A percentile compares a stretch with the other conserved stretches of the same genome.
These are phyloP conservation scores for Osmozyma mogii DNA, from an alignment of 805 yeast species.

Conservation along the genomic window DNA sequence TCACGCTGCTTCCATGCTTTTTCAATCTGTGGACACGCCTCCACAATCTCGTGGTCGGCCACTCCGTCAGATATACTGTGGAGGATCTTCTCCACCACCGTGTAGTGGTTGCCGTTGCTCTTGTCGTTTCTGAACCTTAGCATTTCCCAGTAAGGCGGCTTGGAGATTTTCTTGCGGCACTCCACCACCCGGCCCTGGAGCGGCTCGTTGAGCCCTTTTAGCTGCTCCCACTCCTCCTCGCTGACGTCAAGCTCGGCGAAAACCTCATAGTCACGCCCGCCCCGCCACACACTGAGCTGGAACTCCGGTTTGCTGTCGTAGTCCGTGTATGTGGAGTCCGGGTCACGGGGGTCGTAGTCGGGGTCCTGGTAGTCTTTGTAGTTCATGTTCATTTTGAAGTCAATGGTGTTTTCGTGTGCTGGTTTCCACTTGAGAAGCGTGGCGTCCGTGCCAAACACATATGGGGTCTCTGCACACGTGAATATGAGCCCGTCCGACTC, in stretches of 20 bases:
- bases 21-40: constrained; percentile 48
- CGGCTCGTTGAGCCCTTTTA: constrained; percentile 68
- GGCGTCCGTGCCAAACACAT: constrained; percentile 81
- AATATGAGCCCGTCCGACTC: constrained; percentile 90
- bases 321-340: constrained; percentile 64
- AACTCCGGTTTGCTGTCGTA: constrained; percentile 70
- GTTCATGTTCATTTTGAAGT: constrained; percentile 62
- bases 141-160: constrained; percentile 66
- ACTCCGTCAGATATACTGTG: constrained; percentile 85
- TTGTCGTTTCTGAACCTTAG: constrained; percentile 92
- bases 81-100: constrained; percentile 75
- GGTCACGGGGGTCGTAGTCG: constrained; percentile 58
- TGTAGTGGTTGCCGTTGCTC: constrained; percentile 73
- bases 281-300: constrained; percentile 72
- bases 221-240: constrained; percentile 73
- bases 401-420: constrained; percentile 89
- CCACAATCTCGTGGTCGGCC: constrained; percentile 63
- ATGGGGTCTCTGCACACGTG: constrained; percentile 85
- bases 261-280: constrained; percentile 50
- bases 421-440: constrained; percentile 95
- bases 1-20: constrained; percentile 57
- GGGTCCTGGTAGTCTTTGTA: constrained; percentile 55
- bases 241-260: constrained; percentile 57
- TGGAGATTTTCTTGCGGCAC: constrained; percentile 56
- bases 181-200: constrained; percentile 86